A percentile compares a stretch with the other conserved stretches of the same genome.
Evolutionary conservation across 1,284 basidiomycete genomes (phyloP).

Genomic region (Leccinum pseudoinsigne): DNA sequence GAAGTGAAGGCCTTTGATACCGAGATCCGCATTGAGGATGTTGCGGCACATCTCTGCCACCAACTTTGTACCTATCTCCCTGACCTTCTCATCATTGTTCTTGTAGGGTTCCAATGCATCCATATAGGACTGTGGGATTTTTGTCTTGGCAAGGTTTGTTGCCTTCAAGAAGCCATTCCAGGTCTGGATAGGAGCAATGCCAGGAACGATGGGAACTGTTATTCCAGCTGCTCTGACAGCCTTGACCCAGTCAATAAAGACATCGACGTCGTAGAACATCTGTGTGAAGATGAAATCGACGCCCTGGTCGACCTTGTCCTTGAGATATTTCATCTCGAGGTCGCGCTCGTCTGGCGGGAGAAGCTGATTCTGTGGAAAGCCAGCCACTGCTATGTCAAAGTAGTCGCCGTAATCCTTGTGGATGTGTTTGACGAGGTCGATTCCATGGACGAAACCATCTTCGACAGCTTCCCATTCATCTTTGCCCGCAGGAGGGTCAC

Average conservation of each 20-base stretch:
- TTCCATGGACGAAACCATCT: slow-evolving; percentile 85
- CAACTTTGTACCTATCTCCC: slow-evolving; percentile 85
- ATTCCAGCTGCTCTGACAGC: slow-evolving; percentile 85
- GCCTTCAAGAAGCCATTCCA: slow-evolving; percentile 97
- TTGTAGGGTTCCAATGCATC: slow-evolving; percentile 88
- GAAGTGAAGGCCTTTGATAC: slow-evolving; percentile 88
- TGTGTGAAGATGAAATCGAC: slow-evolving; percentile 93
- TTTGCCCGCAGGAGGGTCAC: slow-evolving; percentile 88
- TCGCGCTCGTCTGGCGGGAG: slow-evolving; percentile 74
- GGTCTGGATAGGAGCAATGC: slow-evolving; percentile 97
- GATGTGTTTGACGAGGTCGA: slow-evolving; percentile 90
- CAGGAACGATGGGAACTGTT: slow-evolving; percentile 92
- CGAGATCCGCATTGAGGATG: slow-evolving; percentile 78
- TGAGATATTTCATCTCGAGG: slow-evolving; percentile 85
- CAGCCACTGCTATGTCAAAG: slow-evolving; percentile 93
- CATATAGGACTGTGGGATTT: slow-evolving; percentile 81
- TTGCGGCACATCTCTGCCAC: slow-evolving; percentile 87
- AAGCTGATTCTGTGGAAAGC: slow-evolving; percentile 78
- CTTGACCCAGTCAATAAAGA: slow-evolving; percentile 87
- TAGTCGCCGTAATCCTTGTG: slow-evolving; percentile 81
- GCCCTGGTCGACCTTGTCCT: slow-evolving; percentile 86
- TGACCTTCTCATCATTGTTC: slow-evolving; percentile 89
- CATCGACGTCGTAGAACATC: slow-evolving; percentile 91
- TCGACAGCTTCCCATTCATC: slow-evolving; percentile 91
- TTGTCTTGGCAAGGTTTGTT: slow-evolving; percentile 83